Evolutionary conservation across 1,284 basidiomycete species (phyloP).

Genomic region (Cryptococcus jaspeensis): DNA sequence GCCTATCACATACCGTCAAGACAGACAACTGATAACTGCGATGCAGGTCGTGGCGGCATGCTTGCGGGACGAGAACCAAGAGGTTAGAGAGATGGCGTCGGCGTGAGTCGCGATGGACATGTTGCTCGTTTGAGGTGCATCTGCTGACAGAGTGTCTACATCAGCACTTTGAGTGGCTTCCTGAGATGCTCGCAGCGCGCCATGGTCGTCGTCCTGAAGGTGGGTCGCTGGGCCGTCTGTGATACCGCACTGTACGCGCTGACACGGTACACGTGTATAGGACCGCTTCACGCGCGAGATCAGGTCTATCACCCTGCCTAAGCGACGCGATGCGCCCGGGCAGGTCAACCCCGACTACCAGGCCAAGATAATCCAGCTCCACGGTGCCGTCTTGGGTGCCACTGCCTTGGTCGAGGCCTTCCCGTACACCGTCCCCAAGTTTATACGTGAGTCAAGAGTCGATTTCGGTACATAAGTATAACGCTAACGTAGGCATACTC

Average conservation of each 20-base stretch:
- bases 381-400: constrained; percentile 84
- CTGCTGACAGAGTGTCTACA: constrained; percentile 2
- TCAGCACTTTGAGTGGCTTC: constrained; percentile 73
- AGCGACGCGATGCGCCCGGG: constrained; percentile 60
- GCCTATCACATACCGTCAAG: not conserved
- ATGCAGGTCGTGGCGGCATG: constrained; percentile 65
- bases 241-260: not conserved
- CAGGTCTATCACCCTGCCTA: constrained; percentile 65
- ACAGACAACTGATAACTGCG: constrained; percentile 3
- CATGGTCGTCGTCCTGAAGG: constrained; percentile 81
- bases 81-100: constrained; percentile 91
- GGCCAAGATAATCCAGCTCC: constrained; percentile 70
- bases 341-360: constrained; percentile 64
- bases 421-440: constrained; percentile 62
- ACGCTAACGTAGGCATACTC: not conserved
- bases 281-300: constrained; percentile 73
- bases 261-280: constrained; percentile 51
- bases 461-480: constrained; percentile 55
- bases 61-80: constrained; percentile 84
- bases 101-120: constrained; percentile 51
- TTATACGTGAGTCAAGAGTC: constrained; percentile 76
- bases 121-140: not conserved
- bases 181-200: constrained; percentile 89
- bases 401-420: constrained; percentile 59
- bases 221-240: too few species aligned